These are phyloP conservation scores for Mucor mucedo DNA, from an alignment of 371 early-diverging fungal genomes.

Conservation along the genomic window DNA sequence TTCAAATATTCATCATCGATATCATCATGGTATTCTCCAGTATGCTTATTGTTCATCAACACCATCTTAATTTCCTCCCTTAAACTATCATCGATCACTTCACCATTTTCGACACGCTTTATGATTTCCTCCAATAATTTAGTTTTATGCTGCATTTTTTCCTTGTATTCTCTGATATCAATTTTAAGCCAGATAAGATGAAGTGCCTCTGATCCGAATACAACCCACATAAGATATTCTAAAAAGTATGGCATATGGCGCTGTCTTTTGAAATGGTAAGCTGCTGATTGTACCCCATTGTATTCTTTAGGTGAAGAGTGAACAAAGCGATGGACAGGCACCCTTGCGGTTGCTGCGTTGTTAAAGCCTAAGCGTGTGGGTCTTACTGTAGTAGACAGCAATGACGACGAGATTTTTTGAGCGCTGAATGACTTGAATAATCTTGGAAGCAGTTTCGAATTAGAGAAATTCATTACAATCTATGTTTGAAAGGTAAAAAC, in stretches of 20 bases:
- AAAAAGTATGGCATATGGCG: conserved; percentile 50
- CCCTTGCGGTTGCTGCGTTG: conserved; percentile 8
- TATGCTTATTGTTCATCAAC: conserved; percentile 29
- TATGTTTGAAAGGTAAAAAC: no score
- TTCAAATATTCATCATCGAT: conserved; percentile 48
- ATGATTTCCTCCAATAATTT: conserved; percentile 45
- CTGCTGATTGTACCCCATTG: conserved; percentile 29
- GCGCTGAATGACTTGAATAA: background rate
- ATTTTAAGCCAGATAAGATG: conserved; percentile 58
- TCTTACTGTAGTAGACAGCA: background rate
- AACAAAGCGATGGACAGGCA: conserved; percentile 13
- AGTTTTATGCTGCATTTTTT: conserved; percentile 48
- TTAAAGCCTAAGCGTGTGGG: background rate
- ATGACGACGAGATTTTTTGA: background rate
- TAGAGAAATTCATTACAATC: no score
- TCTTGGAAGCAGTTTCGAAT: background rate
- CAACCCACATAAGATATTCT: conserved; percentile 58
- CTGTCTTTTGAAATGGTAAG: conserved; percentile 52
- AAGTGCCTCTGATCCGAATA: conserved; percentile 55
- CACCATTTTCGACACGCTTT: conserved; percentile 43
- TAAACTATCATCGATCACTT: conserved; percentile 35
- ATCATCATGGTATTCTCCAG: conserved; percentile 33
- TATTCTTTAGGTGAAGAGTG: conserved; percentile 30
- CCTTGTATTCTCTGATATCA: conserved; percentile 53
- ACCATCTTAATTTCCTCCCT: conserved; percentile 50